A percentile compares a stretch with the other conserved stretches of the same genome.
Evolutionary conservation across 129 eudicot species (phyloP).

Genomic region (Daucus carota): DNA sequence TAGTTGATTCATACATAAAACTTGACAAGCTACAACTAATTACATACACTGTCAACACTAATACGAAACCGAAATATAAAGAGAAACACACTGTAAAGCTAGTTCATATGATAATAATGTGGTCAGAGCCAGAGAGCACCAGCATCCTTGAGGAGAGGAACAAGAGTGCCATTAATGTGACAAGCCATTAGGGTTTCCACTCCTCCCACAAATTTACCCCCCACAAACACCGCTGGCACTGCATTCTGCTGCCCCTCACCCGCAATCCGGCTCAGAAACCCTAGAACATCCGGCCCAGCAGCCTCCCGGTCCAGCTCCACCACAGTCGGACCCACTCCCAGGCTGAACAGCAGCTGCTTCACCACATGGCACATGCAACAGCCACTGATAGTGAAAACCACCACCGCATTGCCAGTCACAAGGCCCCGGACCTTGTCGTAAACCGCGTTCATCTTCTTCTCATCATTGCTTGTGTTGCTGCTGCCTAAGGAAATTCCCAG

Average conservation of each 20-base stretch:
- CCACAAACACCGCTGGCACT: constrained; percentile 73
- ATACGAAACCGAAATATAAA: not conserved
- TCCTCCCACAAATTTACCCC: constrained; percentile 81
- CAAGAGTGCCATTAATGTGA: constrained; percentile 78
- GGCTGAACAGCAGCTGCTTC: constrained; percentile 67
- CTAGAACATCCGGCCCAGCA: constrained; percentile 46
- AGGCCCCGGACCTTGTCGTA: constrained; percentile 47
- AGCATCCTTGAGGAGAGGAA: constrained; percentile 89
- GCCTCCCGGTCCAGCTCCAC: constrained; percentile 59
- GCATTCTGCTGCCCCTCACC: constrained; percentile 31
- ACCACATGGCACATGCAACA: constrained; percentile 98
- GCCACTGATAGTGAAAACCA: constrained; percentile 57
- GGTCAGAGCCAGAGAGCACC: constrained; percentile 90
- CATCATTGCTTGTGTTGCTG: constrained; percentile 6
- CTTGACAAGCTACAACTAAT: not conserved
- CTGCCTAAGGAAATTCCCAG: constrained; percentile 25
- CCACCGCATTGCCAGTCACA: constrained; percentile 73
- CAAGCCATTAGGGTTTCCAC: constrained; percentile 74
- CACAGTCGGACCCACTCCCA: constrained; percentile 72
- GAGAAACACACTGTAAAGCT: too few species aligned
- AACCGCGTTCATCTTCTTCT: constrained; percentile 25
- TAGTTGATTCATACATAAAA: not conserved
- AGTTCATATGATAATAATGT: not conserved
- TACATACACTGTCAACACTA: not conserved
- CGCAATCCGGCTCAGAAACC: constrained; percentile 42